phyloP scores from a whole-genome alignment of 805 yeast species.

The Ogataea wickerhamii region DNA sequence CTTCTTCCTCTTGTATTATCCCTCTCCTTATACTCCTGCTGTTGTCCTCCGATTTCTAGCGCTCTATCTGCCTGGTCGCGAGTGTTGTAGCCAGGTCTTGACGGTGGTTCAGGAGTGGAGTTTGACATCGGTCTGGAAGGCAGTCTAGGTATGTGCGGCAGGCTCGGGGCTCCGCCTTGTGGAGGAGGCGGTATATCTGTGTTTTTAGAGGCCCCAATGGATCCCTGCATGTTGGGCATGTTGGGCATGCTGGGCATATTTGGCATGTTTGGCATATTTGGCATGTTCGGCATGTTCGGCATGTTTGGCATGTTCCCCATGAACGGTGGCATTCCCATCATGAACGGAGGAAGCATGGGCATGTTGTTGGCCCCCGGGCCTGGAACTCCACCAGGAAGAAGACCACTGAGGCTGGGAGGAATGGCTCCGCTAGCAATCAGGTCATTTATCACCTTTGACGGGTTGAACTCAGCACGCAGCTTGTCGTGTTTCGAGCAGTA shows the following conservation, averaged over 20 bases:
- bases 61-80: conserved; percentile 31
- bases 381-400: conserved; percentile 28
- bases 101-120: conserved; percentile 25
- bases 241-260: conserved; percentile 34
- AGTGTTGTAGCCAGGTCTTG: conserved; percentile 16
- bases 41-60: conserved; percentile 20
- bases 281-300: conserved; percentile 29
- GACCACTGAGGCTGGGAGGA: conserved; percentile 28
- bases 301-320: conserved; percentile 19
- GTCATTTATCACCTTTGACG: conserved; percentile 71
- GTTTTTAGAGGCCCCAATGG: conserved; percentile 8
- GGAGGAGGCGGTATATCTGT: conserved; percentile 8
- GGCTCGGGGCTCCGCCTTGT: conserved; percentile 8
- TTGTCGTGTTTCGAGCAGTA: conserved; percentile 87
- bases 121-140: conserved; percentile 25
- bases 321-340: conserved; percentile 26
- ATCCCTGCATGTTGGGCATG: conserved; percentile 22
- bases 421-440: conserved; percentile 39
- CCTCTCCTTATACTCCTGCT: conserved; percentile 21
- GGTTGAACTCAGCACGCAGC: conserved; percentile 73
- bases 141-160: conserved; percentile 19
- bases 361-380: conserved; percentile 16
- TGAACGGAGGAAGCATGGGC: conserved; percentile 21
- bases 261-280: conserved; percentile 27
- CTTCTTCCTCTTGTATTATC: conserved; percentile 10